Base-by-base conservation (phyloP, 805 yeast species). In the Pichia sporocuriosa region DNA sequence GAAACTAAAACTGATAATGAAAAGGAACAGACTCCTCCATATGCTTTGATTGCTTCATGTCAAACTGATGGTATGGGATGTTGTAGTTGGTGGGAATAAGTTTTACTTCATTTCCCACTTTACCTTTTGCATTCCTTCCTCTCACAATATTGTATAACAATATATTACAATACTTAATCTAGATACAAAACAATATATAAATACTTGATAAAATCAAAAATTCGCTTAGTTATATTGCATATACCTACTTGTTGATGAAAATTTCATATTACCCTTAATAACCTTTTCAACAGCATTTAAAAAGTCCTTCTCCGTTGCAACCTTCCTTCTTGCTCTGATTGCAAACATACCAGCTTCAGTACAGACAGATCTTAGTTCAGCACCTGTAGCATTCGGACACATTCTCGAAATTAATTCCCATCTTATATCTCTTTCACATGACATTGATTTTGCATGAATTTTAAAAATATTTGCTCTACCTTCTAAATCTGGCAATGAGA, bases 341-440 rank as follows among this genome's bases (percentile, higher is more conserved):
- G 99, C 98, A 72, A 89, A 93, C 98, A 93, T 93, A 56, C 99
- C 99, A 4, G 98, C 98, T 65, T 93, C 99, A 1, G 98, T 93
- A 65, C 98, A 93, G 15, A 93, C 98, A 6, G 97, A 90, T 61
- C 98, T 81, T 55, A 93, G 73, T 69, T 93, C 98, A 3, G 99
- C 99, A 65, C 99, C 99, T 1, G 98, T 93, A 16, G 96, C 84
- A 62, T 94, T 93, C 47, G 98, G 98, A 69, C 98, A 93, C 58
- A 93, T 72, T 61, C 99, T 77, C 17, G 97, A 89, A 57, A 93
- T 93, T 58, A 93, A 75, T 68, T 93, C 98, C 99, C 99, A 93
- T 66, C 98, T 81, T 44, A 93, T 93, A 56, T 87, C 95, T 59
- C 96, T 81, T 65, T 93, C 99, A 51, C 89, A 93, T 53, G 96